These are phyloP conservation scores for Cicer pinnatifidum DNA, from an alignment of 306 rosid genomes.

Conservation along the genomic window DNA sequence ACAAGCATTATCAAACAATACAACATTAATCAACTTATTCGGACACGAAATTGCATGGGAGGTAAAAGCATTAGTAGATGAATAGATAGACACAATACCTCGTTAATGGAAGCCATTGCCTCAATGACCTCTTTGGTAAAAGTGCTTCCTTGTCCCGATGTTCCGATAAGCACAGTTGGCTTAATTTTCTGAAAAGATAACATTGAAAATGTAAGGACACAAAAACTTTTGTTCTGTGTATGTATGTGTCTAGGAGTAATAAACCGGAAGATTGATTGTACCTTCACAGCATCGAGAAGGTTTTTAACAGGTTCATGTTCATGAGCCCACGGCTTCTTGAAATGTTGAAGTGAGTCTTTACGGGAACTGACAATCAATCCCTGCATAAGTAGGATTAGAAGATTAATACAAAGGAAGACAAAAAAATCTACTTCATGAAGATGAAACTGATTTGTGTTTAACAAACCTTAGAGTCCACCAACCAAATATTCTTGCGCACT, in stretches of 20 bases:
- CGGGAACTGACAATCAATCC: slow-evolving; percentile 88
- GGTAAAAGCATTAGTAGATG: slow-evolving; percentile 2
- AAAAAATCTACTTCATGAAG: slow-evolving; percentile 6
- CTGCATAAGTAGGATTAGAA: slow-evolving; percentile 52
- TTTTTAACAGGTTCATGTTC: slow-evolving; percentile 73
- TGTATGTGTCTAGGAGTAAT: background rate
- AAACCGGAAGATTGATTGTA: slow-evolving; percentile 47
- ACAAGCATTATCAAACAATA: slow-evolving; percentile 26
- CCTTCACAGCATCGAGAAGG: slow-evolving; percentile 79
- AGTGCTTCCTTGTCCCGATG: slow-evolving; percentile 86
- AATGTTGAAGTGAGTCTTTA: slow-evolving; percentile 86
- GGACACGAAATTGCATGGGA: slow-evolving; percentile 22
- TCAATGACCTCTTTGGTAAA: slow-evolving; percentile 86
- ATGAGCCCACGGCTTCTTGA: slow-evolving; percentile 98
- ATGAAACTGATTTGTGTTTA: slow-evolving; percentile 13
- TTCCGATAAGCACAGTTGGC: slow-evolving; percentile 93
- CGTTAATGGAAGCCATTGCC: slow-evolving; percentile 75
- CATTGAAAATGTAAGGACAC: slow-evolving; percentile 32
- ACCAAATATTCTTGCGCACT: slow-evolving; percentile 88
- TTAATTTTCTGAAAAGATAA: slow-evolving; percentile 67
- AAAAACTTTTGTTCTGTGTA: slow-evolving; percentile 1
- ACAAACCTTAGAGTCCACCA: slow-evolving; percentile 94
- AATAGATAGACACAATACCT: slow-evolving; percentile 56
- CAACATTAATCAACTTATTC: slow-evolving; percentile 14
- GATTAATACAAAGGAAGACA: slow-evolving; percentile 42